A percentile compares a stretch with the other conserved stretches of the same genome.
Evolutionary conservation across 192 early-diverging fungal species (phyloP).

Genomic region (Gonapodya sp.): DNA sequence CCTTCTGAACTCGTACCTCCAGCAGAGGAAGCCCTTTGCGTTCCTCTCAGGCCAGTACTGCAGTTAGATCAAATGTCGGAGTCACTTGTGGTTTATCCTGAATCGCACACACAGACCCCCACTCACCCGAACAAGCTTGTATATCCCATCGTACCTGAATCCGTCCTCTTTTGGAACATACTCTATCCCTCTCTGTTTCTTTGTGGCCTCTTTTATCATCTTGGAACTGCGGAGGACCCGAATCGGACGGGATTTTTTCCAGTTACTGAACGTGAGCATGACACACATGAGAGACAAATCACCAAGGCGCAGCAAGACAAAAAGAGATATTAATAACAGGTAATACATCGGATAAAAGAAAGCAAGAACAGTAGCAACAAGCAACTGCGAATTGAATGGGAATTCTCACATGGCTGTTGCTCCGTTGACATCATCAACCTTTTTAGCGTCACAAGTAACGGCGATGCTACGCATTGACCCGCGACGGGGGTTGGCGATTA

Average conservation of each 20-base stretch:
- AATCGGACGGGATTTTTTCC: slow-evolving; percentile 32
- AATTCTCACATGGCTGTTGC: background rate
- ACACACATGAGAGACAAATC: background rate
- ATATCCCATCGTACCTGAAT: slow-evolving; percentile 56
- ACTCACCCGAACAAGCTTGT: slow-evolving; percentile 41
- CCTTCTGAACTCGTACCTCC: slow-evolving; percentile 52
- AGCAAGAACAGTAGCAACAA: too few species aligned
- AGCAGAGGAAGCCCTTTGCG: slow-evolving; percentile 35
- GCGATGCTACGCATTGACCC: slow-evolving; percentile 23
- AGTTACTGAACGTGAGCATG: background rate
- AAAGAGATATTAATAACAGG: too few species aligned
- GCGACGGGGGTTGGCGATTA: background rate
- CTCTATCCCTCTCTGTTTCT: background rate
- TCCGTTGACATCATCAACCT: background rate
- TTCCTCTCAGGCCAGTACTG: slow-evolving; percentile 14
- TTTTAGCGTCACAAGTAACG: slow-evolving; percentile 31
- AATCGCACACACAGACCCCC: too few species aligned
- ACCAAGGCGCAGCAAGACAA: background rate
- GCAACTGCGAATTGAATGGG: too few species aligned
- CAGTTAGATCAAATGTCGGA: too few species aligned
- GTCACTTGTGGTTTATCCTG: too few species aligned
- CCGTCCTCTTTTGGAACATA: slow-evolving; percentile 40
- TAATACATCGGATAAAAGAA: too few species aligned
- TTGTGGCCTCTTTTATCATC: slow-evolving; percentile 25
- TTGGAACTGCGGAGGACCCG: slow-evolving; percentile 46